Base-by-base conservation (phyloP, 768 basidiomycete species). In the Pleurotus salmoneostramineus region DNA sequence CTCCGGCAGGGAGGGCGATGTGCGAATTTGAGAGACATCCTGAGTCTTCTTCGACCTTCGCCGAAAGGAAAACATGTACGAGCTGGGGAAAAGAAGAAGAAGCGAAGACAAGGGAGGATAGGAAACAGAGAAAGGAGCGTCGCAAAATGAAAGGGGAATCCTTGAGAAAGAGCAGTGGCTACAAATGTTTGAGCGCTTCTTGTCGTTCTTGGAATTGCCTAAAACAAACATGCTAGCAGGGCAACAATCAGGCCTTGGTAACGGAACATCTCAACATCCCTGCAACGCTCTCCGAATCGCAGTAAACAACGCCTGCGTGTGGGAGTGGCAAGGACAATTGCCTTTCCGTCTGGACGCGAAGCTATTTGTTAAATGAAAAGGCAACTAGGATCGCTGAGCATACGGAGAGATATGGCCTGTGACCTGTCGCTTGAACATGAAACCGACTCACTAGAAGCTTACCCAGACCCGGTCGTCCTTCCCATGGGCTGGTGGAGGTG, bases 1-100 rank as follows among this genome's bases (percentile, higher is more conserved):
- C 66, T 91, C 84, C 58, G 92, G 92, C 37, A 93, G 80, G 50
- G 91, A 93, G 6, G 90, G 88, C 42, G 89, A 90, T n/a, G 84
- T 78, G 65, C 84, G 86, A 54, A 93, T 77, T 60, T 74, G 72
- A 36, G 77, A 72, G 1, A 72, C 62, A 43, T 77, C 71, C 64
- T 79, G 74, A 64, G 69, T 72, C 72, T 79, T 76, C 75, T 77
- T 72, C 58, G 82, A 77, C 70, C 85, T 89, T 64, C 88, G 84
- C 60, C 89, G 85, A 66, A 88, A 87, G 54, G 84, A 85, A 70
- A 90, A 91, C 88, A 91, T 91, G 63, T 69, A 61, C 56, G 57
- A 36, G 50, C 44, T 40, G 56, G 36, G 43, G 44, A 32, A 45
- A 45, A 55, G 58, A 45, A 59, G 50, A 54, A 57, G 21, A 27